Percentiles rank a stretch among this genome's conserved stretches.
Conservation (phyloP, 2,329 filamentous ascomycete species). For the Lachnellula suecica region DNA sequence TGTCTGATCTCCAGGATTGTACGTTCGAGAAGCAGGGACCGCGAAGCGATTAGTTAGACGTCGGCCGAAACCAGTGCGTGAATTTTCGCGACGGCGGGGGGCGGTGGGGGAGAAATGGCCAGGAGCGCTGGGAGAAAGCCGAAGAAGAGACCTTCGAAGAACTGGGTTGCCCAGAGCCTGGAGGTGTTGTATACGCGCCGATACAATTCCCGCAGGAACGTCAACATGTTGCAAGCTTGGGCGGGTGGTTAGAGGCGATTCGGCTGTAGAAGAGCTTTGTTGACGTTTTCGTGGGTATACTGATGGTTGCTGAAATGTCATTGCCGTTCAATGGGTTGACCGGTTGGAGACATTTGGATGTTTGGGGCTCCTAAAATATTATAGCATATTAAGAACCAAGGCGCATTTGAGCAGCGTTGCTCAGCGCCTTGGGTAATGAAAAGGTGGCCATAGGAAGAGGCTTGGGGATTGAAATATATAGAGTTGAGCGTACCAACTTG, state of each 20-base stretch:
- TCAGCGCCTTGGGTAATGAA: not conserved
- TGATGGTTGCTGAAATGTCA: conserved; percentile 22
- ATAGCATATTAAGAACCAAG: conserved; percentile 1
- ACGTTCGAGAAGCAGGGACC: conserved; percentile 25
- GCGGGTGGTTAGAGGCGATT: conserved; percentile 6
- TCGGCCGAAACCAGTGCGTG: conserved; percentile 33
- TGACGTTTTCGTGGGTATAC: conserved; percentile 4
- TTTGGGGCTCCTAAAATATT: conserved; percentile 1
- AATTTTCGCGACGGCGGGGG: conserved; percentile 23
- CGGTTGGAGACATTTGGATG: conserved; percentile 5
- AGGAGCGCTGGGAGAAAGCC: no score
- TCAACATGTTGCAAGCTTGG: conserved; percentile 11
- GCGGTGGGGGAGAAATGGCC: conserved; percentile 27
- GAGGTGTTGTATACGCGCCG: conserved; percentile 35
- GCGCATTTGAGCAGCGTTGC: conserved; percentile 1
- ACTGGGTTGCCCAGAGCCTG: conserved; percentile 26
- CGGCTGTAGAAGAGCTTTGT: conserved; percentile 5
- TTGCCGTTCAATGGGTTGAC: conserved; percentile 6
- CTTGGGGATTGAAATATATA: not conserved
- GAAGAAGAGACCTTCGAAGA: no score
- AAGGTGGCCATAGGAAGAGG: not conserved
- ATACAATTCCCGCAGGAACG: conserved; percentile 35
- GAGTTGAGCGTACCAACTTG: not conserved
- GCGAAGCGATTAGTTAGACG: conserved; percentile 25
- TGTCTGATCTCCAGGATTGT: conserved; percentile 26